These are phyloP conservation scores for Pythium inflatum DNA, from an alignment of 352 stramenopile species.

Conservation along the genomic window DNA sequence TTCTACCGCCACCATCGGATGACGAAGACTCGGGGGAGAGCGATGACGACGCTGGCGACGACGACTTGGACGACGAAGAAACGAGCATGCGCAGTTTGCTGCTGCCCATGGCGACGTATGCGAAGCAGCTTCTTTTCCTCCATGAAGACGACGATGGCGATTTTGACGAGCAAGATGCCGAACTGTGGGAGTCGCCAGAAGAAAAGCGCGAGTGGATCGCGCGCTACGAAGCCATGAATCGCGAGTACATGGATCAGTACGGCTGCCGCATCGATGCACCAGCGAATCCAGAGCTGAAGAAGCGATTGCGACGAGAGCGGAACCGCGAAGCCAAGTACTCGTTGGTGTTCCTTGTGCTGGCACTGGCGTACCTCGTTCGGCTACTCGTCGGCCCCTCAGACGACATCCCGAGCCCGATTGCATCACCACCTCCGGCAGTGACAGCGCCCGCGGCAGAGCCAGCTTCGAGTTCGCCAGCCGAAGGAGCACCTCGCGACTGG, in stretches of 20 bases:
- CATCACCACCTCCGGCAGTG: too few species aligned
- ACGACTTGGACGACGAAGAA: slow-evolving; percentile 34
- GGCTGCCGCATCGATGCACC: slow-evolving; percentile 49
- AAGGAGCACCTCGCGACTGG: neutral
- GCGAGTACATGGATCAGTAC: slow-evolving; percentile 39
- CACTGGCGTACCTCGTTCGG: slow-evolving; percentile 41
- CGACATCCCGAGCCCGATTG: too few species aligned
- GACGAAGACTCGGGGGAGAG: slow-evolving; percentile 26
- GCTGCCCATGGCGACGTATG: slow-evolving; percentile 25
- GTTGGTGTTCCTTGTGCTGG: slow-evolving; percentile 38
- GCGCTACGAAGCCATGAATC: slow-evolving; percentile 30
- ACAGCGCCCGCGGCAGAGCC: too few species aligned
- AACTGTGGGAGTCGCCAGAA: slow-evolving; percentile 34
- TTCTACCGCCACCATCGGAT: slow-evolving; percentile 29
- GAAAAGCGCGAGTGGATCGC: slow-evolving; percentile 44
- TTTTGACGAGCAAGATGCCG: slow-evolving; percentile 39
- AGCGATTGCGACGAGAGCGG: slow-evolving; percentile 29
- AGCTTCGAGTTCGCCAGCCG: too few species aligned
- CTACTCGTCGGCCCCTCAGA: slow-evolving; percentile 18
- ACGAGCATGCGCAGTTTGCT: slow-evolving; percentile 30
- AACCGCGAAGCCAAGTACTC: slow-evolving; percentile 33
- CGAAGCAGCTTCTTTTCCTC: slow-evolving; percentile 18
- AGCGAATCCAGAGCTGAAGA: slow-evolving; percentile 37
- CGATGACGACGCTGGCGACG: slow-evolving; percentile 32
- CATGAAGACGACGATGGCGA: slow-evolving; percentile 39